These are phyloP conservation scores for Gymnopus androsaceus DNA, from an alignment of 1,284 basidiomycete genomes.

Conservation along the genomic window DNA sequence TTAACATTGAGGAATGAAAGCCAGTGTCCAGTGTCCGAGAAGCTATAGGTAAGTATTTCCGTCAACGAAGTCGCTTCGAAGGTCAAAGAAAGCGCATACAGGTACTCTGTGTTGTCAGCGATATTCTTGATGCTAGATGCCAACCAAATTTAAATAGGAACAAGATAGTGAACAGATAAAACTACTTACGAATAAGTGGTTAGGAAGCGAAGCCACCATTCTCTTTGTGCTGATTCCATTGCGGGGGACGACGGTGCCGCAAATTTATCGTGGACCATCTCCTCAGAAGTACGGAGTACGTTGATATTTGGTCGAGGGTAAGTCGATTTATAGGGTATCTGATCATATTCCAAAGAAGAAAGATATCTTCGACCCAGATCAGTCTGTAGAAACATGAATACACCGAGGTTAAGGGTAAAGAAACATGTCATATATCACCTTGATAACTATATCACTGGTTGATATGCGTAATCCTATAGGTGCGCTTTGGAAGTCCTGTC, in stretches of 20 bases:
- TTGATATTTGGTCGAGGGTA: conserved; percentile 40
- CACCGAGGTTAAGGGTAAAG: neutral
- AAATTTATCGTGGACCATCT: conserved; percentile 34
- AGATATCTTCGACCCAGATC: conserved; percentile 13
- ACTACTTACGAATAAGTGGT: conserved; percentile 44
- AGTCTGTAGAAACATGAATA: conserved; percentile 8
- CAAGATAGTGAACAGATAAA: neutral
- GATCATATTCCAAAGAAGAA: conserved; percentile 32
- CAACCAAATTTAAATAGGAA: conserved; percentile 13
- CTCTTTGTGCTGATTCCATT: conserved; percentile 46
- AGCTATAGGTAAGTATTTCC: conserved; percentile 33
- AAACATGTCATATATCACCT: conserved; percentile 25
- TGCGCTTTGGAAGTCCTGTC: conserved; percentile 18
- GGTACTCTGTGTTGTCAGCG: conserved; percentile 50
- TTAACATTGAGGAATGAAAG: conserved; percentile 66
- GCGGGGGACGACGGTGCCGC: conserved; percentile 41
- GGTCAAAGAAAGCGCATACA: conserved; percentile 49
- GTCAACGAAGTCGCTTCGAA: neutral
- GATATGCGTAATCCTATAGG: conserved; percentile 30
- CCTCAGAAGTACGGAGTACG: conserved; percentile 29
- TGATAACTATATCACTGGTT: conserved; percentile 28
- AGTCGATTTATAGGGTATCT: conserved; percentile 34
- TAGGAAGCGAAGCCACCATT: conserved; percentile 69
- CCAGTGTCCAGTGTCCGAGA: conserved; percentile 54
- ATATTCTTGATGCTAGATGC: conserved; percentile 51